These are phyloP conservation scores for Neurospora sp. DNA, from an alignment of 495 filamentous ascomycete genomes.

Conservation along the genomic window DNA sequence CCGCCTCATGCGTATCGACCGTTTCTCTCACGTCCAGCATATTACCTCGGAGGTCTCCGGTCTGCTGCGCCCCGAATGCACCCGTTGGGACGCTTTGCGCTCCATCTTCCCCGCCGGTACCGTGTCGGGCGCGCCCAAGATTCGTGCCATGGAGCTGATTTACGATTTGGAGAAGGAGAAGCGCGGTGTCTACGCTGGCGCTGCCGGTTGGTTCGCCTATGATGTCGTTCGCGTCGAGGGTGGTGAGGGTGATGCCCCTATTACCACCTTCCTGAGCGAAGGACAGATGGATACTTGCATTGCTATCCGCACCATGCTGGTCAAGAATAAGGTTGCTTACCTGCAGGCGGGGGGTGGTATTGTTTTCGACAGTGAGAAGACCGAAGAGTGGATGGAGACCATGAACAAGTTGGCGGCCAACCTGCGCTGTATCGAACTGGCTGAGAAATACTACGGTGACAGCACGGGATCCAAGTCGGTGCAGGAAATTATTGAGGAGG, in stretches of 20 bases:
- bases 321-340: slow-evolving; percentile 85
- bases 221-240: slow-evolving; percentile 35
- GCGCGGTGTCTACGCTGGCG: slow-evolving; percentile 92
- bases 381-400: slow-evolving; percentile 94
- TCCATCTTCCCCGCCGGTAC: slow-evolving; percentile 95
- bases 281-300: slow-evolving; percentile 99
- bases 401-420: slow-evolving; percentile 92
- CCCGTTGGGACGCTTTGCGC: slow-evolving; percentile 89
- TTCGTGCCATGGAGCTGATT: slow-evolving; percentile 93
- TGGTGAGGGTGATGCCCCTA: slow-evolving; percentile 14
- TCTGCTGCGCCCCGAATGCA: slow-evolving; percentile 68
- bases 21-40: slow-evolving; percentile 95
- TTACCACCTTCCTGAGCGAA: slow-evolving; percentile 31
- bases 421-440: slow-evolving; percentile 73
- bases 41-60: slow-evolving; percentile 92
- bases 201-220: slow-evolving; percentile 87
- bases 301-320: slow-evolving; percentile 90
- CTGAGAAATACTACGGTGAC: slow-evolving; percentile 58
- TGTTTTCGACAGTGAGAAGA: slow-evolving; percentile 88
- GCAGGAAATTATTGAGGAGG: slow-evolving; percentile 26
- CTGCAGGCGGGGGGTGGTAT: slow-evolving; percentile 96
- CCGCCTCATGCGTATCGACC: slow-evolving; percentile 88
- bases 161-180: slow-evolving; percentile 90
- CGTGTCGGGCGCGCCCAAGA: slow-evolving; percentile 89
- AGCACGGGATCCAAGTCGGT: slow-evolving; percentile 19